These are phyloP conservation scores for Rubia occidens DNA, from an alignment of 305 asterid species.

Conservation along the genomic window DNA sequence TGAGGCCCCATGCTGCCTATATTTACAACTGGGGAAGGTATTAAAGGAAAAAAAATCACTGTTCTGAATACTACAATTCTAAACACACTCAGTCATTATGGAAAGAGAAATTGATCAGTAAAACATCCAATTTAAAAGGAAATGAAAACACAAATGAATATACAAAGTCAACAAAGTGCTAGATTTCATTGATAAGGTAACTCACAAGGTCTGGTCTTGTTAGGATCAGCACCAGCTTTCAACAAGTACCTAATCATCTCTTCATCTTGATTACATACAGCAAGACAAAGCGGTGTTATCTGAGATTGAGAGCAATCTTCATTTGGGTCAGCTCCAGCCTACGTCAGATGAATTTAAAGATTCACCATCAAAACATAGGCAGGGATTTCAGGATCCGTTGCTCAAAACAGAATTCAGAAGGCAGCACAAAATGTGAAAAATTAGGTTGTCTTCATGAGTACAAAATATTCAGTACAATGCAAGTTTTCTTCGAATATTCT, in stretches of 20 bases:
- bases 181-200: not conserved
- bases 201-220: slow-evolving; percentile 14
- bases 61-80: too few relatives aligned
- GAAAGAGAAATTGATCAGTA: not conserved
- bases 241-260: slow-evolving; percentile 11
- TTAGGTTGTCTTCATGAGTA: not conserved
- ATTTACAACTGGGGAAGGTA: too few relatives aligned
- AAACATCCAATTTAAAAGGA: not conserved
- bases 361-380: not conserved
- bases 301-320: not conserved
- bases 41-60: not conserved
- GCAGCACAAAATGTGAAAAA: not conserved
- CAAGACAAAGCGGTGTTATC: slow-evolving; percentile 9
- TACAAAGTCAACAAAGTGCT: not conserved
- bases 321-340: slow-evolving; percentile 22
- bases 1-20: too few relatives aligned
- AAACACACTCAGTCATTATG: not conserved
- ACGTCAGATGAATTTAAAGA: not conserved
- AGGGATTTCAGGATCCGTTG: not conserved
- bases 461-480: not conserved
- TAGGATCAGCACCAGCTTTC: slow-evolving; percentile 19
- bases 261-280: not conserved
- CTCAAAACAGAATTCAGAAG: not conserved
- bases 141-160: not conserved
- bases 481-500: not conserved